Percentiles rank a stretch among this genome's conserved stretches.
Conservation (phyloP, 192 early-diverging fungal species). For the Backusella macrospora region DNA sequence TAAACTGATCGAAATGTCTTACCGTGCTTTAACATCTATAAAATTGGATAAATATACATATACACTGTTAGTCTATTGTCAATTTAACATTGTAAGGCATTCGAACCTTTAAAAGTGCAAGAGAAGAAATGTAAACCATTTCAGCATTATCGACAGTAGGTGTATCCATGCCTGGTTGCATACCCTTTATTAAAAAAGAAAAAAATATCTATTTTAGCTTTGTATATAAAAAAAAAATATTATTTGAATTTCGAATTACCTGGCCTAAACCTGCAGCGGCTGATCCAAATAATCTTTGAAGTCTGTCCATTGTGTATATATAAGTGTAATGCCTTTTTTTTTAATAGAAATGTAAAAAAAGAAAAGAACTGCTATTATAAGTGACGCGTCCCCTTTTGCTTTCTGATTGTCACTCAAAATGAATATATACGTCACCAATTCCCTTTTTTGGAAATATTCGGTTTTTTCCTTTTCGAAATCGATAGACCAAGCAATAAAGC, state of each 20-base stretch:
- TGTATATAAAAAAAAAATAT: not conserved
- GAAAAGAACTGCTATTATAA: not conserved
- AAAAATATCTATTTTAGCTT: not conserved
- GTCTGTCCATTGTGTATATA: constrained; percentile 53
- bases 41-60: not conserved
- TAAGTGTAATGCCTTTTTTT: constrained; percentile 1
- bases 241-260: constrained; percentile 7
- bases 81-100: not conserved
- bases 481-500: no score
- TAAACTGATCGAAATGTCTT: constrained; percentile 8
- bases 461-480: not conserved
- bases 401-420: not conserved
- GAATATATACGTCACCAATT: not conserved
- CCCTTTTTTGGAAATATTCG: not conserved
- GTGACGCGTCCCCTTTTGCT: constrained; percentile 3
- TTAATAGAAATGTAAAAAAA: constrained; percentile 8
- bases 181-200: constrained; percentile 18
- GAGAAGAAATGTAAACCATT: constrained; percentile 98
- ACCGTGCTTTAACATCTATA: constrained; percentile 89
- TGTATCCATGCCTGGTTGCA: constrained; percentile 77
- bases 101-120: constrained; percentile 90
- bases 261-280: constrained; percentile 51
- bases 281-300: constrained; percentile 61
- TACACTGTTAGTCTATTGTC: constrained; percentile 12
- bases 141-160: constrained; percentile 98